Base-by-base conservation (phyloP, 2,329 filamentous ascomycete species). In the Mycosphaerella arachidis region DNA sequence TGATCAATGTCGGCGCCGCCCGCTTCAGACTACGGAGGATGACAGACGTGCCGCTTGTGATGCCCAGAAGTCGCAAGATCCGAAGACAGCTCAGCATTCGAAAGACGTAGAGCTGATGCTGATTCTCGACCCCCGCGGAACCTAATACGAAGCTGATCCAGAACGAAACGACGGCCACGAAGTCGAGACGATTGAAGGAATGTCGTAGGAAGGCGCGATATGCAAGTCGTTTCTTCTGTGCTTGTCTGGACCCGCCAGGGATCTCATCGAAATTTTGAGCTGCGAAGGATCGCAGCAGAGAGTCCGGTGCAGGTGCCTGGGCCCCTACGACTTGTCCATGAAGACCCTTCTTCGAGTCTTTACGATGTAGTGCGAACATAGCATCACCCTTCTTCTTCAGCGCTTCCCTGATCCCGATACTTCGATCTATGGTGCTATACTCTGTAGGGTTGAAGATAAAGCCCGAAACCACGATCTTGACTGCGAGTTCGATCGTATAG, bases 21-120 rank as follows among this genome's bases (percentile, higher is more conserved):
- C 96, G 96, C 73, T 99, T 99, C 62, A 99, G 76, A 82, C 93
- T 97, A 73, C 91, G 85, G 48, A 99, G 79, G 70, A 99, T 99
- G 59, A 97, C 92, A 56, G 92, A 89, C 58, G 95, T 99, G 67
- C 94, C 94, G 67, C 92, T 92, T 1, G 94, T 99, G 55, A 99
- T 84, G 54, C 91, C 88, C 20, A 99, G 80, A n/a, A 99, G 82
- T 61, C 94, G 86, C 65, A 99, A 78, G 65, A 99, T 97, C 48
- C 95, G 90, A 64, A 99, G 81, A 75, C 92, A 97, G 71, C 92
- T 96, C 61, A 99, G 81, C 95, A 99, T 99, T 58, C 91, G 88
- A 74, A 99, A 99, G 7, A 97, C 84, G 68, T 92, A 96, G 7
- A 97, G 75, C 71, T 95, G 90, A 55, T 86, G 81, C 2, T 75